phyloP scores from a whole-genome alignment of 768 basidiomycete species.

The Leccinum uliginosum region DNA sequence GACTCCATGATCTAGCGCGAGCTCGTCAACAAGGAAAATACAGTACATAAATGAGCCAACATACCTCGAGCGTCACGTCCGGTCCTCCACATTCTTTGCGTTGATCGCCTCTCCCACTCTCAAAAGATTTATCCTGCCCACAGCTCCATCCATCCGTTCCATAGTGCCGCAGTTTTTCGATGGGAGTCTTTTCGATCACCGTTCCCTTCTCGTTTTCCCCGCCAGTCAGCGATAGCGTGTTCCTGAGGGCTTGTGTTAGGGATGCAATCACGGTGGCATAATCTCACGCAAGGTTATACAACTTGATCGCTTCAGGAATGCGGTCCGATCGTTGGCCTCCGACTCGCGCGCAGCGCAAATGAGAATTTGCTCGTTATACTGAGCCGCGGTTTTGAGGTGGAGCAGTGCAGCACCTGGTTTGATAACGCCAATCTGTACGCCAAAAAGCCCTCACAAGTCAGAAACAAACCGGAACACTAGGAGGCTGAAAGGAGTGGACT shows the following conservation, averaged over 20 bases:
- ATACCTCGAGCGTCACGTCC: constrained; percentile 79
- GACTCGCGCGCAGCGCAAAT: constrained; percentile 77
- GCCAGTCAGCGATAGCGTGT: constrained; percentile 63
- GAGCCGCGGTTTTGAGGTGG: constrained; percentile 56
- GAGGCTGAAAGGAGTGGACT: constrained; percentile 28
- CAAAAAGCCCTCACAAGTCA: neutral
- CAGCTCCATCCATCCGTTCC: constrained; percentile 70
- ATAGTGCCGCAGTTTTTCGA: constrained; percentile 76
- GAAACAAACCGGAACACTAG: neutral
- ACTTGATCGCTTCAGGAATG: constrained; percentile 85
- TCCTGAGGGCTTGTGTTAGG: constrained; percentile 83
- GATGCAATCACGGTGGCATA: constrained; percentile 84
- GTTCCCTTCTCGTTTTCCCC: constrained; percentile 55
- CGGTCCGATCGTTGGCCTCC: constrained; percentile 82
- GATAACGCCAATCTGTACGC: constrained; percentile 71
- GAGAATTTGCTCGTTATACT: constrained; percentile 82
- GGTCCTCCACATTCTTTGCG: constrained; percentile 64
- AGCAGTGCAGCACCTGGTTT: constrained; percentile 79
- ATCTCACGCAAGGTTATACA: constrained; percentile 93
- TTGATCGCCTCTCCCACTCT: constrained; percentile 78
- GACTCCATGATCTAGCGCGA: constrained; percentile 72
- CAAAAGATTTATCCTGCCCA: constrained; percentile 67
- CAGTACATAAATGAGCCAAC: constrained; percentile 22
- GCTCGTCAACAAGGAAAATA: neutral
- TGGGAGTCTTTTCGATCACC: constrained; percentile 67